phyloP scores from a whole-genome alignment of 192 early-diverging fungal genomes.

The Cladochytrium replicatum region DNA sequence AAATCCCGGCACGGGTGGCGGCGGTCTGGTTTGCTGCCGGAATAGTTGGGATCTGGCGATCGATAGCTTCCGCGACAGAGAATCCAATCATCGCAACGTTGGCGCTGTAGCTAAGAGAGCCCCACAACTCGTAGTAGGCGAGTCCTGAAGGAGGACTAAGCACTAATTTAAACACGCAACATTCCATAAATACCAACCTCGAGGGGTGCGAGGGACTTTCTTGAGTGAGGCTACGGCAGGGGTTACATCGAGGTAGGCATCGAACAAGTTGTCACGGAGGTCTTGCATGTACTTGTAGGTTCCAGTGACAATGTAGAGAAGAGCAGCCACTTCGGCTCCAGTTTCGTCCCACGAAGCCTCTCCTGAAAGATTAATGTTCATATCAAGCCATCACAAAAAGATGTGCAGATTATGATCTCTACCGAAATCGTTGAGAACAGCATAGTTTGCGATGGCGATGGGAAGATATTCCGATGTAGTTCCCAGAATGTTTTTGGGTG shows the following conservation, averaged over 20 bases:
- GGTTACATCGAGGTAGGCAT: constrained; percentile 7
- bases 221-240: constrained; percentile 11
- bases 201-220: constrained; percentile 32
- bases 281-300: constrained; percentile 11
- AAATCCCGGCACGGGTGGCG: too few species aligned
- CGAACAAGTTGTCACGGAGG: too few species aligned
- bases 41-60: background rate
- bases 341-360: constrained; percentile 22
- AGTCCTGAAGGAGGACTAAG: too few species aligned
- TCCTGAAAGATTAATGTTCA: too few species aligned
- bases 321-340: constrained; percentile 11
- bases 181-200: too few species aligned
- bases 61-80: constrained; percentile 18
- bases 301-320: constrained; percentile 32
- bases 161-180: too few species aligned
- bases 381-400: too few species aligned
- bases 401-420: too few species aligned
- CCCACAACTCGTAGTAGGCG: constrained; percentile 34
- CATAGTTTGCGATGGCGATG: background rate
- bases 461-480: constrained; percentile 2
- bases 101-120: constrained; percentile 38
- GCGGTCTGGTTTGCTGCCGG: constrained; percentile 1
- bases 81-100: constrained; percentile 36
- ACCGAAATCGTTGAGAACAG: too few species aligned
- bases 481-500: background rate